Evolutionary conservation across 495 filamentous ascomycete genomes (phyloP).

Genomic region (Gamarada debralockiae): DNA sequence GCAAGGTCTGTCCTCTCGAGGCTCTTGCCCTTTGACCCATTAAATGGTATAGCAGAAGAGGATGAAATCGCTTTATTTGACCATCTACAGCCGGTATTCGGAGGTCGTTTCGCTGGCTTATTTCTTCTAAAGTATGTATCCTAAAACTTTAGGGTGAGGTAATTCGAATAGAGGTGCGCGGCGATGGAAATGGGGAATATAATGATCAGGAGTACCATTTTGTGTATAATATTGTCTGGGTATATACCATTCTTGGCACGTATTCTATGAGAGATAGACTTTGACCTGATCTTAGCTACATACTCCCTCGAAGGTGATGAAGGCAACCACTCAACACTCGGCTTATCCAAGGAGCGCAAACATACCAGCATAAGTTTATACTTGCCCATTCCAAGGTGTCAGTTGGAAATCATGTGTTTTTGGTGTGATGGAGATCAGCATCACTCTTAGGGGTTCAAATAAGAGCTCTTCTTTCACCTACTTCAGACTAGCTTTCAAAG

Average conservation of each 20-base stretch:
- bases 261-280: background rate
- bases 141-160: background rate
- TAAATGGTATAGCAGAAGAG: background rate
- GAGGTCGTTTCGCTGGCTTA: background rate
- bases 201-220: background rate
- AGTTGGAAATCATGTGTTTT: too few species aligned
- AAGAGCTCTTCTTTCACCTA: too few species aligned
- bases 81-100: constrained; percentile 2
- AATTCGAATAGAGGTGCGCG: background rate
- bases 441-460: too few species aligned
- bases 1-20: background rate
- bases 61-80: constrained; percentile 10
- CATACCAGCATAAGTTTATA: too few species aligned
- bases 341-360: too few species aligned
- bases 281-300: too few species aligned
- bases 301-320: too few species aligned
- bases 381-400: too few species aligned
- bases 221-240: background rate
- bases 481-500: too few species aligned
- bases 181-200: too few species aligned
- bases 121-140: constrained; percentile 9
- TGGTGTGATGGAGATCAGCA: too few species aligned
- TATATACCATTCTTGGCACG: background rate
- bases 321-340: too few species aligned
- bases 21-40: background rate